Evolutionary conservation across 2,329 filamentous ascomycete species (phyloP).

Genomic region (Penicillium oxalicum): DNA sequence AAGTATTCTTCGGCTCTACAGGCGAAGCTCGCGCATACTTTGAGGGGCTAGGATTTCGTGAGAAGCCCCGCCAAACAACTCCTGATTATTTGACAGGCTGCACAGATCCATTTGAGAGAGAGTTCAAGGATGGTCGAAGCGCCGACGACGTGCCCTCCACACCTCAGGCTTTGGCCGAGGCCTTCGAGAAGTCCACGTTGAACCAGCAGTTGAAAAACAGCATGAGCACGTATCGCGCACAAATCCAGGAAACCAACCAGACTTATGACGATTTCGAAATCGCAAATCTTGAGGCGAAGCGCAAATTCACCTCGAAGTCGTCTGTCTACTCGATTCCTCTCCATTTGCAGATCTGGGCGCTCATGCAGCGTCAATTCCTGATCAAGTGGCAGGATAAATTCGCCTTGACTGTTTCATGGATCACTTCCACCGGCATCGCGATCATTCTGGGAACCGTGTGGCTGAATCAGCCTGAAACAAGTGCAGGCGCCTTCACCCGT

Average conservation of each 20-base stretch:
- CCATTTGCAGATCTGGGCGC: slow-evolving; percentile 72
- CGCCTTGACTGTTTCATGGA: slow-evolving; percentile 67
- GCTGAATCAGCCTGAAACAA: slow-evolving; percentile 59
- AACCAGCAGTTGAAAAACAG: slow-evolving; percentile 55
- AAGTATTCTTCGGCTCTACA: slow-evolving; percentile 69
- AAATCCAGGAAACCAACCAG: slow-evolving; percentile 58
- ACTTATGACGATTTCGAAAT: slow-evolving; percentile 69
- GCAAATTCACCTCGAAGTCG: slow-evolving; percentile 61
- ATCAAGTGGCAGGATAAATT: slow-evolving; percentile 84
- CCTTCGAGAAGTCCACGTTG: slow-evolving; percentile 62
- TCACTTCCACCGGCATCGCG: slow-evolving; percentile 64
- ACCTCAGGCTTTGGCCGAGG: slow-evolving; percentile 60
- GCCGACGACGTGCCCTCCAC: slow-evolving; percentile 62
- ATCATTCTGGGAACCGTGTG: slow-evolving; percentile 77
- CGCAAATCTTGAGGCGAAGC: slow-evolving; percentile 73
- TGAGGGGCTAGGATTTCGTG: slow-evolving; percentile 67
- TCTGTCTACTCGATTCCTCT: slow-evolving; percentile 82
- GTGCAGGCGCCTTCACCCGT: slow-evolving; percentile 68
- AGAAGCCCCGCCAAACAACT: slow-evolving; percentile 70
- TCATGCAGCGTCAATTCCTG: slow-evolving; percentile 77
- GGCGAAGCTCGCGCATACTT: slow-evolving; percentile 67
- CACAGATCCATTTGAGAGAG: slow-evolving; percentile 76
- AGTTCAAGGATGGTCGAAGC: slow-evolving; percentile 64
- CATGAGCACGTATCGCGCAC: slow-evolving; percentile 63
- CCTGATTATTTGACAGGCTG: slow-evolving; percentile 77